Percentiles rank a stretch among this genome's conserved stretches.
Conservation (phyloP, 2,329 filamentous ascomycete genomes). For the Leptographium wingfieldii region DNA sequence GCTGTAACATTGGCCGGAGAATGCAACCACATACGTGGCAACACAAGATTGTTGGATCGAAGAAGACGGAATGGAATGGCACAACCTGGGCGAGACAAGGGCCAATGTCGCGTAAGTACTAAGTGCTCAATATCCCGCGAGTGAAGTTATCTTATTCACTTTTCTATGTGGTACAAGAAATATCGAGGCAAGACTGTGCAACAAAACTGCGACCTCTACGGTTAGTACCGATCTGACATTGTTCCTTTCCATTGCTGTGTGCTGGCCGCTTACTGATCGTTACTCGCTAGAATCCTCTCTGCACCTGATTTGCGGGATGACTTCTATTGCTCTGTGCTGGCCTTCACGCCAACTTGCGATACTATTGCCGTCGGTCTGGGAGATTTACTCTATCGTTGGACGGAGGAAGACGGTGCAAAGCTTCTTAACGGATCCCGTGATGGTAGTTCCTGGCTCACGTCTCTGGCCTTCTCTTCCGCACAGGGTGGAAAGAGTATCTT, state of each 20-base stretch:
- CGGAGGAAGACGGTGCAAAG: constrained; percentile 57
- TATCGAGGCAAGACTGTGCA: constrained; percentile 5
- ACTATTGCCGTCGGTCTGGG: constrained; percentile 76
- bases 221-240: constrained; percentile 28
- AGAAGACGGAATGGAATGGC: constrained; percentile 28
- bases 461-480: constrained; percentile 77
- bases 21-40: background rate
- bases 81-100: constrained; percentile 24
- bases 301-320: constrained; percentile 84
- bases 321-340: constrained; percentile 86
- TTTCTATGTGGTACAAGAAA: background rate
- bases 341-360: constrained; percentile 64
- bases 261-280: constrained; percentile 26
- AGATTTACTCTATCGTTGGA: constrained; percentile 77
- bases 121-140: background rate
- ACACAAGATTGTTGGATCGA: too few relatives aligned
- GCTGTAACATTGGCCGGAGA: constrained; percentile 26
- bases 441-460: constrained; percentile 55
- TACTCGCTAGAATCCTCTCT: constrained; percentile 75
- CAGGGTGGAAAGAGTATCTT: constrained; percentile 67
- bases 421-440: constrained; percentile 33
- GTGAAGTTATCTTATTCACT: background rate
- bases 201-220: constrained; percentile 48
- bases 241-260: background rate
- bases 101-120: constrained; percentile 10